These are phyloP conservation scores for Rhizopogon vulgaris DNA, from an alignment of 768 basidiomycete genomes.

Conservation along the genomic window DNA sequence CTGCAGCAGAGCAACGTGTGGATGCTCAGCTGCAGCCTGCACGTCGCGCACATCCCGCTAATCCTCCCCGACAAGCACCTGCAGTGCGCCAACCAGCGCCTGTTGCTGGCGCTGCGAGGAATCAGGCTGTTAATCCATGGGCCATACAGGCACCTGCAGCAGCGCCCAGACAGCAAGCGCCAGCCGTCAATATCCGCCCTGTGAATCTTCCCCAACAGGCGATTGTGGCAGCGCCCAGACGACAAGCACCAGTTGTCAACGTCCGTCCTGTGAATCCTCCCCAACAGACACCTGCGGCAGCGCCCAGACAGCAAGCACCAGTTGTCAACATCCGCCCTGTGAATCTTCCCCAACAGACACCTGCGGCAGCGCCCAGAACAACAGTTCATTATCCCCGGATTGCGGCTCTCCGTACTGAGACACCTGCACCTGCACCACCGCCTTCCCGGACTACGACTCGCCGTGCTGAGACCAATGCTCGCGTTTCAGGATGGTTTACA, in stretches of 20 bases:
- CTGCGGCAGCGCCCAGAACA: not conserved
- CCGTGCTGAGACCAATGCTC: not conserved
- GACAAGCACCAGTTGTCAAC: not conserved
- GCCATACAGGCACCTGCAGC: not conserved
- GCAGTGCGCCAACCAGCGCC: slow-evolving; percentile 1
- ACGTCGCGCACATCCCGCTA: slow-evolving; percentile 26
- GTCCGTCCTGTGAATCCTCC: not conserved
- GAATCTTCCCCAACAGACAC: not conserved
- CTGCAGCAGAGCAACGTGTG: slow-evolving; percentile 40
- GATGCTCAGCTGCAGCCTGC: slow-evolving; percentile 31
- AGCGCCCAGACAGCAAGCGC: not conserved
- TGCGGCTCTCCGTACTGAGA: not conserved
- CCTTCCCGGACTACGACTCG: not conserved
- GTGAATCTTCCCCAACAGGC: not conserved
- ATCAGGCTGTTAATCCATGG: not conserved
- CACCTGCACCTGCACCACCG: not conserved
- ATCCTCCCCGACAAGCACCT: slow-evolving; percentile 9
- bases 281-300: not conserved
- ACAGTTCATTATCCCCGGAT: not conserved
- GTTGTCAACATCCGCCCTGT: not conserved
- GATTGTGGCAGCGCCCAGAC: slow-evolving; percentile 1
- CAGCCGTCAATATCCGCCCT: not conserved
- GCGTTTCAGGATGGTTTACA: not conserved
- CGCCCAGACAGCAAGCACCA: not conserved
- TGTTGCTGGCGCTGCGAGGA: not conserved